phyloP scores from a whole-genome alignment of 371 early-diverging fungal genomes.

The Mucor plumbeus region DNA sequence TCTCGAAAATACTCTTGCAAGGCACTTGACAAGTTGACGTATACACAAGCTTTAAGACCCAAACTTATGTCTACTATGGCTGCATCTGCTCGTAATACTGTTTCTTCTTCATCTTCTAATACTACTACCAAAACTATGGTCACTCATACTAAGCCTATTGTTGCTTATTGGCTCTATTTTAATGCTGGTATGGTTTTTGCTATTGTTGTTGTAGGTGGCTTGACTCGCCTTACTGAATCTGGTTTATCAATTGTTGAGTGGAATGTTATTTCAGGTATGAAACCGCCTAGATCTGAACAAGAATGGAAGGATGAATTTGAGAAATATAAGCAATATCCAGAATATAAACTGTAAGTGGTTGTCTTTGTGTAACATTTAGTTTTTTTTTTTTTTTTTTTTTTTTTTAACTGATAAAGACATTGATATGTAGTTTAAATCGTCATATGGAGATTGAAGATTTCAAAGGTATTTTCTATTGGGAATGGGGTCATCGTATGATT shows the following conservation, averaged over 20 bases:
- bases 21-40: neutral
- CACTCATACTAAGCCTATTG: constrained; percentile 57
- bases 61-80: neutral
- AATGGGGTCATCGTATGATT: constrained; percentile 94
- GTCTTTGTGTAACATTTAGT: neutral
- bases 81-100: neutral
- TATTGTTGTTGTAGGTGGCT: constrained; percentile 93
- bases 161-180: constrained; percentile 92
- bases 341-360: constrained; percentile 82
- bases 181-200: constrained; percentile 88
- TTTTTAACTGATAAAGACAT: too few species aligned
- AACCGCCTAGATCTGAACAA: constrained; percentile 81
- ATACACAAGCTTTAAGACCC: neutral
- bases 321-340: constrained; percentile 97
- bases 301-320: constrained; percentile 95
- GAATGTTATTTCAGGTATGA: constrained; percentile 93
- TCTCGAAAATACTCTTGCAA: neutral
- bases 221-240: constrained; percentile 95
- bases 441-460: constrained; percentile 90
- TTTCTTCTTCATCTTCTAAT: neutral
- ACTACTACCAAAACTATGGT: neutral
- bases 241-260: constrained; percentile 97
- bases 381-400: too few species aligned
- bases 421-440: constrained; percentile 73
- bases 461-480: constrained; percentile 95